A percentile compares a stretch with the other conserved stretches of the same genome.
These are phyloP conservation scores for Colletotrichum sp. DNA, from an alignment of 2,329 filamentous ascomycete species.

Conservation along the genomic window DNA sequence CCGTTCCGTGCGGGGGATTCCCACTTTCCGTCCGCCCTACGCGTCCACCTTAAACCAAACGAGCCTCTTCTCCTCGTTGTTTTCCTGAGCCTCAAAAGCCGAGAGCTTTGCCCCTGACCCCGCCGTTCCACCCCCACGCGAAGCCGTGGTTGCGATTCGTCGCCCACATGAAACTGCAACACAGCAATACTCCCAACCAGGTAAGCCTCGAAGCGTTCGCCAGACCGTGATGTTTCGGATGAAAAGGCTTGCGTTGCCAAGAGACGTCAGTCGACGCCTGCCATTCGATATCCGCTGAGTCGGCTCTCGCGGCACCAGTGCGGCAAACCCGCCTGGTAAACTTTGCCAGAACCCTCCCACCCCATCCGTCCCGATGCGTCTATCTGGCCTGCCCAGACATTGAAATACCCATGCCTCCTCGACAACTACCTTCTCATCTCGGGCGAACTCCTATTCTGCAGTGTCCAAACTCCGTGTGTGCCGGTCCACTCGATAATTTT, in stretches of 20 bases:
- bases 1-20: not conserved
- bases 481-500: not conserved
- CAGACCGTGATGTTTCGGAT: not conserved
- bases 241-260: not conserved
- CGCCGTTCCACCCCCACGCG: not conserved
- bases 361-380: not conserved
- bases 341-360: not conserved
- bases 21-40: not conserved
- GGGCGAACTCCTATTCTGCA: not conserved
- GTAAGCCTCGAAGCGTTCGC: not conserved
- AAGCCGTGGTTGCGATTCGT: slow-evolving; percentile 1
- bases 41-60: not conserved
- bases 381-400: not conserved
- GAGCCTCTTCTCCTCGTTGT: not conserved
- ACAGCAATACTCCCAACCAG: not conserved
- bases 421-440: fast-evolving
- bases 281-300: slow-evolving; percentile 6
- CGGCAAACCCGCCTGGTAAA: not conserved
- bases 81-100: not conserved
- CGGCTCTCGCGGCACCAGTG: not conserved
- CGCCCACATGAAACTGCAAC: not conserved
- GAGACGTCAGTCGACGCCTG: slow-evolving; percentile 5
- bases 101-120: not conserved
- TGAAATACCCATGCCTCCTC: not conserved
- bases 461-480: not conserved